Base-by-base conservation (phyloP, 1,139 yeast genomes). In the Nakaseomyces delphensis region DNA sequence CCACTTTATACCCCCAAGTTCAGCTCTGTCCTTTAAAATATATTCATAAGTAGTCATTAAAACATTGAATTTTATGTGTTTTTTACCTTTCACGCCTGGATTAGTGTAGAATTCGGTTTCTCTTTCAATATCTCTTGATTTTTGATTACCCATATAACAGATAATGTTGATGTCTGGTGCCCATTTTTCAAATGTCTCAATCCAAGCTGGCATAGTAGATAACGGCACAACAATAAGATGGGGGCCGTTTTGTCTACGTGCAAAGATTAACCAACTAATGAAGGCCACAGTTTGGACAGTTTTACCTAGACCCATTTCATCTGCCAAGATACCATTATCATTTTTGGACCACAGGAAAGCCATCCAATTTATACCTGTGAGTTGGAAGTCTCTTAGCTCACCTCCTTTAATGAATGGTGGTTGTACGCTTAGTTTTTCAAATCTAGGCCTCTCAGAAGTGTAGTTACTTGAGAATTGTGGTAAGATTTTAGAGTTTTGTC, bases 341-440 rank as follows among this genome's bases (percentile, higher is more conserved):
- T 91, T 86, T 59, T 96, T 76, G 3, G 96, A 85, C 98, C 98
- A 93, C 49, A 93, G 70, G 60, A 87, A 93, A 0, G 98, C 98
- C 98, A 93, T 93, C 99, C 98, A 93, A 64, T 93, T 93, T 49
- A 93, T 73, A 48, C 99, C 99, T 0, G 98, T 91, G 59, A 93
- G 73, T 67, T 93, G 99, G 74, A 93, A 91, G 67, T 93, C 98
- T 61, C 98, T 77, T 50, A 91, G 71, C 62, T 83, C 95, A 39
- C 97, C 96, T 56, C 83, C 83, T 59, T 87, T 87, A 52, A 93
- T 83, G 57, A 82, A 93, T 11, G 80, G 72, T 0, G 99, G 99
- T 65, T 93, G 99, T 44, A 74, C 74, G 23, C 76, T 76, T 44
- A 93, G 70, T 61, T 91, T 91, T 62, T 86, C 96, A 62, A 91